A percentile compares a stretch with the other conserved stretches of the same genome.
Evolutionary conservation across 2,329 filamentous ascomycete species (phyloP).

Genomic region (Fusarium mundagurra): DNA sequence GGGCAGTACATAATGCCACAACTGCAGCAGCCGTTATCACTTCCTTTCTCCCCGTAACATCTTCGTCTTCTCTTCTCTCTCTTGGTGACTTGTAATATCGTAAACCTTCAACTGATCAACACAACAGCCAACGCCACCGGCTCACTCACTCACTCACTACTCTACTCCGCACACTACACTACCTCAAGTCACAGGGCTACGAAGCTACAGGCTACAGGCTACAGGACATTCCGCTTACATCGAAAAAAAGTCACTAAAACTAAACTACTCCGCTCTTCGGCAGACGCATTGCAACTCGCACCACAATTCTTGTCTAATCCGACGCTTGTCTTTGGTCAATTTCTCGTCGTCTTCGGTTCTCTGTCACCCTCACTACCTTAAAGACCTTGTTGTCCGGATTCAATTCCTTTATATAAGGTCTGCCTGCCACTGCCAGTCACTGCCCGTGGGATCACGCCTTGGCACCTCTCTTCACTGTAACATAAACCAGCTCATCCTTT

Average conservation of each 20-base stretch:
- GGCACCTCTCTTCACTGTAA: slow-evolving; percentile 1
- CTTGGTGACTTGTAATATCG: background rate
- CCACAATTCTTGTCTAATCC: slow-evolving; percentile 30
- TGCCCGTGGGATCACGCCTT: slow-evolving; percentile 10
- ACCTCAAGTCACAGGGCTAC: background rate
- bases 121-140: slow-evolving; percentile 6
- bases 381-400: slow-evolving; percentile 15
- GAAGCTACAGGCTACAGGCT: background rate
- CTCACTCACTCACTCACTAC: background rate
- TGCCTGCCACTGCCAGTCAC: background rate
- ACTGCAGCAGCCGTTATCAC: background rate
- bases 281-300: slow-evolving; percentile 23
- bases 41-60: background rate
- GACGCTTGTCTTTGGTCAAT: slow-evolving; percentile 21
- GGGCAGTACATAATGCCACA: background rate
- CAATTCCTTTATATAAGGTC: background rate
- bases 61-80: background rate
- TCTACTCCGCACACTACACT: slow-evolving; percentile 1
- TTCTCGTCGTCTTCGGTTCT: background rate
- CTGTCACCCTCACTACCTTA: slow-evolving; percentile 17
- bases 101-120: background rate
- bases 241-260: background rate
- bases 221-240: slow-evolving; percentile 15
- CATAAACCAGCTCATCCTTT: background rate
- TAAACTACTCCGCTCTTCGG: slow-evolving; percentile 30